Percentiles rank a stretch among this genome's conserved stretches.
These are phyloP conservation scores for Phytophthora sp. DNA, from an alignment of 352 stramenopile species.

Conservation along the genomic window DNA sequence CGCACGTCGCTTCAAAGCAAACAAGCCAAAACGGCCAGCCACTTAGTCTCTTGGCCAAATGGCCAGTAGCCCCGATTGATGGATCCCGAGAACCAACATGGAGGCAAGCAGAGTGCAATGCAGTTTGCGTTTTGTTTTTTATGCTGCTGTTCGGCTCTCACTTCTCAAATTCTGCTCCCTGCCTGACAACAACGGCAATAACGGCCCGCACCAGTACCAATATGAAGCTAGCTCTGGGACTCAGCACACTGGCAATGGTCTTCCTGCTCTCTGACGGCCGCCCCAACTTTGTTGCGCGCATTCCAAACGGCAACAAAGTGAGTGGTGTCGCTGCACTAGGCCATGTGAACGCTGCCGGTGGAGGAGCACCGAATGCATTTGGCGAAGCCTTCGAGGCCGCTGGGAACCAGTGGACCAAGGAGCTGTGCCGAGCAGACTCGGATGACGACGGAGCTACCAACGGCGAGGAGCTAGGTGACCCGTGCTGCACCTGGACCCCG, in stretches of 20 bases:
- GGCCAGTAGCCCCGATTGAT: constrained; percentile 17
- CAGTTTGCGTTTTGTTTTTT: constrained; percentile 10
- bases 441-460: constrained; percentile 88
- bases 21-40: constrained; percentile 10
- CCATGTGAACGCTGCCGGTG: constrained; percentile 51
- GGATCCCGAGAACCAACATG: background rate
- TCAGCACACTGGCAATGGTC: constrained; percentile 10
- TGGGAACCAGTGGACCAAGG: constrained; percentile 53
- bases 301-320: constrained; percentile 67
- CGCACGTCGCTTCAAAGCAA: constrained; percentile 18
- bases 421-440: constrained; percentile 67
- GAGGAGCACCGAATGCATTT: constrained; percentile 66
- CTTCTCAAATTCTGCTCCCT: constrained; percentile 21
- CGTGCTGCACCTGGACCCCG: constrained; percentile 75
- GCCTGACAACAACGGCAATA: background rate
- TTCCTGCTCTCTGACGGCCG: constrained; percentile 21
- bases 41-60: constrained; percentile 3
- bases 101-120: no score
- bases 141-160: constrained; percentile 26
- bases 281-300: constrained; percentile 54
- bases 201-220: constrained; percentile 1
- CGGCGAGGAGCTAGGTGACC: constrained; percentile 89
- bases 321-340: constrained; percentile 59
- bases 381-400: constrained; percentile 55
- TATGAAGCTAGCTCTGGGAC: constrained; percentile 24